Percentiles rank a stretch among this genome's conserved stretches.
phyloP scores from a whole-genome alignment of 2,329 filamentous ascomycete genomes.

The Trichoderma gracile region DNA sequence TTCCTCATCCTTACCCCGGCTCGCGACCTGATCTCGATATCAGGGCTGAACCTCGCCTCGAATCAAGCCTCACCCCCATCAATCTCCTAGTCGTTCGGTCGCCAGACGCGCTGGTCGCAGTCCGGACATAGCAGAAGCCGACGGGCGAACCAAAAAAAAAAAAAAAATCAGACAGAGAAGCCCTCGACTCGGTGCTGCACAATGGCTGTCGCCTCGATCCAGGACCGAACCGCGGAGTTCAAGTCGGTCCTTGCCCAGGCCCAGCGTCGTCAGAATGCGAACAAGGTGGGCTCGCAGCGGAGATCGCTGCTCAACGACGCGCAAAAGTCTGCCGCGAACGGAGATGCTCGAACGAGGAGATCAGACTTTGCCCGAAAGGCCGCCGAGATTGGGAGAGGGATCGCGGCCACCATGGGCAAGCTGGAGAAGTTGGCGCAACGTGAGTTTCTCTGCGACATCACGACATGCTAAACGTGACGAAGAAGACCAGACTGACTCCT shows the following conservation, averaged over 20 bases:
- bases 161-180: too few relatives aligned
- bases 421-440: slow-evolving; percentile 87
- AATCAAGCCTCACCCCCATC: background rate
- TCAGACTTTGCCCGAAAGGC: slow-evolving; percentile 93
- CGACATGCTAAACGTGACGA: background rate
- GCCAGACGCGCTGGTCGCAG: slow-evolving; percentile 41
- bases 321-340: slow-evolving; percentile 65
- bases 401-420: slow-evolving; percentile 90
- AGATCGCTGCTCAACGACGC: slow-evolving; percentile 76
- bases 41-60: slow-evolving; percentile 1
- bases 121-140: slow-evolving; percentile 29
- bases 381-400: slow-evolving; percentile 87
- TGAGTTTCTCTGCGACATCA: slow-evolving; percentile 43
- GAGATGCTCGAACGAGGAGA: slow-evolving; percentile 57
- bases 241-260: slow-evolving; percentile 84
- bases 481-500: slow-evolving; percentile 24
- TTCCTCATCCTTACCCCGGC: background rate
- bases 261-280: slow-evolving; percentile 73
- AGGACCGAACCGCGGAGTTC: slow-evolving; percentile 96
- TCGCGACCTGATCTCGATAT: slow-evolving; percentile 1
- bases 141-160: background rate
- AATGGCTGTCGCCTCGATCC: slow-evolving; percentile 75
- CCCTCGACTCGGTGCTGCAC: slow-evolving; percentile 16
- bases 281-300: slow-evolving; percentile 76
- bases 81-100: background rate